Conservation (phyloP, 2,329 filamentous ascomycete genomes). For the Leptodontidium sp. region DNA sequence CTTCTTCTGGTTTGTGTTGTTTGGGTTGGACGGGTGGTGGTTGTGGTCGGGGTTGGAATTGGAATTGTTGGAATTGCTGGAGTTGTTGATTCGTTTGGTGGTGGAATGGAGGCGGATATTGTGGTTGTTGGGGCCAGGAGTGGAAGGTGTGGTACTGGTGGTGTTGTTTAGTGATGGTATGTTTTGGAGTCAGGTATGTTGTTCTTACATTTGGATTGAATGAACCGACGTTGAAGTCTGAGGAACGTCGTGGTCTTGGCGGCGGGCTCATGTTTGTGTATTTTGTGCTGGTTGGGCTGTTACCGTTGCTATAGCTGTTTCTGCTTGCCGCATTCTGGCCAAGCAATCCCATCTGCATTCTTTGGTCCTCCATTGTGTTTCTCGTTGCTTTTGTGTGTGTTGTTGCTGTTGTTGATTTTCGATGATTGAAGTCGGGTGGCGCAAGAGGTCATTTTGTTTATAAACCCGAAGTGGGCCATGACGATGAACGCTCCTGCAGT, state of each 20-base stretch:
- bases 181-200: background rate
- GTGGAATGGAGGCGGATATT: background rate
- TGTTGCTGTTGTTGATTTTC: background rate
- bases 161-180: background rate
- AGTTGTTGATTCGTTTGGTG: too few relatives aligned
- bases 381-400: background rate
- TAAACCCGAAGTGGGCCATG: background rate
- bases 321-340: background rate
- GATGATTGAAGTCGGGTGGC: background rate
- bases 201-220: conserved; percentile 2
- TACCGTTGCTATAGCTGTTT: background rate
- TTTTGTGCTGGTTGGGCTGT: conserved; percentile 1
- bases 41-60: background rate
- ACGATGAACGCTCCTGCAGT: background rate
- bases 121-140: background rate
- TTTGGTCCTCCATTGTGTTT: conserved; percentile 1
- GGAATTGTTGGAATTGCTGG: background rate
- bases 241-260: background rate
- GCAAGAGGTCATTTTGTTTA: background rate
- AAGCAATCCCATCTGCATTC: background rate
- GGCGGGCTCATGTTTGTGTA: conserved; percentile 10
- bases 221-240: background rate
- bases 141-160: conserved; percentile 6
- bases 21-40: background rate
- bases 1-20: background rate